These are phyloP conservation scores for Fonsecaea nubica DNA, from an alignment of 2,329 filamentous ascomycete genomes.

Conservation along the genomic window DNA sequence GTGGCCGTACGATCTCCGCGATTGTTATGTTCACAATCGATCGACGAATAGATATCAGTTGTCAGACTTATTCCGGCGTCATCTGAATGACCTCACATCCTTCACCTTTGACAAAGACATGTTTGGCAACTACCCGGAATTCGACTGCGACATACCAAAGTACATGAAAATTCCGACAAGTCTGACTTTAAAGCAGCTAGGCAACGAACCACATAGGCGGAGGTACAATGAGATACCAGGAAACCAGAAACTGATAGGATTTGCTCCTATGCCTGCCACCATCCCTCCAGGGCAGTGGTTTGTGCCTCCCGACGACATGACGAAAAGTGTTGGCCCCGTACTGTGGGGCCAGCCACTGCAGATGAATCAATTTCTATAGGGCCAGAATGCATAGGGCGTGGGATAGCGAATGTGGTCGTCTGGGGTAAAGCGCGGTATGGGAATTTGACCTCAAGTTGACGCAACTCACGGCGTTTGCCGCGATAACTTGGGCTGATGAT, in stretches of 20 bases:
- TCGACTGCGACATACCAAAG: slow-evolving; percentile 4
- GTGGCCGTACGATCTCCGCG: slow-evolving; percentile 9
- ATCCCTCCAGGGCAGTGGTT: not conserved
- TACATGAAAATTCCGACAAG: slow-evolving; percentile 1
- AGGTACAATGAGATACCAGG: not conserved
- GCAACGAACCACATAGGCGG: not conserved
- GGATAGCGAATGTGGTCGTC: not conserved
- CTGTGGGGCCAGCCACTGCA: not conserved
- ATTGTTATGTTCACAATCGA: slow-evolving; percentile 6
- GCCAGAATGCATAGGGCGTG: not conserved
- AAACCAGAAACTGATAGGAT: not conserved
- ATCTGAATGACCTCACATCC: slow-evolving; percentile 1
- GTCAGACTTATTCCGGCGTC: not conserved
- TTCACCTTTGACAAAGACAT: slow-evolving; percentile 4
- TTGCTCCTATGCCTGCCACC: not conserved
- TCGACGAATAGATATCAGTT: not conserved
- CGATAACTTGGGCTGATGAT: not conserved
- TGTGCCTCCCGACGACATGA: not conserved
- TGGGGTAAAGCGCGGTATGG: not conserved
- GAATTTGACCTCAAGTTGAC: not conserved
- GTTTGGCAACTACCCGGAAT: slow-evolving; percentile 10
- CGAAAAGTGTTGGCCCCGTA: not conserved
- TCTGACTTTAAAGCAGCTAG: not conserved
- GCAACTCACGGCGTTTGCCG: not conserved
- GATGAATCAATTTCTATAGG: not conserved